Base-by-base conservation (phyloP, 2,329 filamentous ascomycete genomes). In the Colletotrichum tropicale region DNA sequence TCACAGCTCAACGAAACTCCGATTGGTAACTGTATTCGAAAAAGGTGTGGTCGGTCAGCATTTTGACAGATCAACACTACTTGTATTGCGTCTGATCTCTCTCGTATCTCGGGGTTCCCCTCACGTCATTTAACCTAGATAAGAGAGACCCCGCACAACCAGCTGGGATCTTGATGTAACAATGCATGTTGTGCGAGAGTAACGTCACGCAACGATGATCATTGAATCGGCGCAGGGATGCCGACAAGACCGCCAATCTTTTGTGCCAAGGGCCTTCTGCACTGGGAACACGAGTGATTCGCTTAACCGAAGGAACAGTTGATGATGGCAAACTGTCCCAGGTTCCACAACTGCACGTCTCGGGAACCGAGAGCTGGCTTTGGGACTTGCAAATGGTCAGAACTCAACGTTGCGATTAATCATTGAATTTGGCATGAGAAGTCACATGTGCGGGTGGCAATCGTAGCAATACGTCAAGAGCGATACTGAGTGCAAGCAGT, bases 221-320 rank as follows among this genome's bases (percentile, higher is more conserved):
- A 52, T 52, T 21, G 4, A 52, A 13, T 52, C 43, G 10, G 43
- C n/a, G 43, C 43, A 52, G 43, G 43, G 10, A 52, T 52, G 43
- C n/a, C 43, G 43, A 52, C n/a, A 0, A 52, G 43, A 52, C 43
- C 43, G n/a, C 43, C 43, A 52, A 21, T 13, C 10, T 13, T 21
- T 21, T 5, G 10, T 21, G 43, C n/a, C 43, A 13, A 21, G n/a
- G 43, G 6, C n/a, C 9, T 24, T 52, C 2, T 52, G n/a, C 43
- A 8, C 10, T 12, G 10, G 6, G 6, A 52, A 21, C 5, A 0
- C n/a, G 43, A 13, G n/a, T 0, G n/a, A 21, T 3, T 21, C 43
- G n/a, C 43, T 52, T 21, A 3, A 2, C n/a, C 2, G 10, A 5
- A 52, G 10, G 5, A 21, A 48, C 2, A 7, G 5, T 21, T 4